Evolutionary conservation across 306 rosid species (phyloP).

Genomic region (Crataegus laevigata): DNA sequence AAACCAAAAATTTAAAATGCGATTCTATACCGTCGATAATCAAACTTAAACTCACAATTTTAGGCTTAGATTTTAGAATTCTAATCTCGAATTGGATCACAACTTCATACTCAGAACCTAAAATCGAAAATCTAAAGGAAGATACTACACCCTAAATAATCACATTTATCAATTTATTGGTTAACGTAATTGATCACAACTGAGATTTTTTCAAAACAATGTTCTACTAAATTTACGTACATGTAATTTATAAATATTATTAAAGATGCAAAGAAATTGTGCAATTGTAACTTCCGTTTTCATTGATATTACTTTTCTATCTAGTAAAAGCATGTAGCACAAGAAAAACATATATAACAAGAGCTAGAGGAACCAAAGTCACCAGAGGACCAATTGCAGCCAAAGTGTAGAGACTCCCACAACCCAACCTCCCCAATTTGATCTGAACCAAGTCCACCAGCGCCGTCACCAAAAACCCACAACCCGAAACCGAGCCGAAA

Average conservation of each 20-base stretch:
- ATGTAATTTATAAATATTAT: no score
- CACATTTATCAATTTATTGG: background rate
- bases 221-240: background rate
- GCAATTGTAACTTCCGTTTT: background rate
- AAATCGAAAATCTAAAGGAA: background rate
- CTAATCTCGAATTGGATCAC: background rate
- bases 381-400: conserved; percentile 70
- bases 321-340: conserved; percentile 64
- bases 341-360: conserved; percentile 51
- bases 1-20: no score
- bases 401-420: conserved; percentile 47
- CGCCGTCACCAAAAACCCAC: conserved; percentile 78
- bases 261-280: background rate
- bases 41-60: background rate
- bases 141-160: background rate
- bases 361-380: conserved; percentile 63
- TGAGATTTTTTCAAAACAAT: no score
- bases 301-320: conserved; percentile 4
- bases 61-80: background rate
- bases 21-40: no score
- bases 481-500: conserved; percentile 65
- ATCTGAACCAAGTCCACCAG: conserved; percentile 72
- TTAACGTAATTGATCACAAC: background rate
- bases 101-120: background rate
- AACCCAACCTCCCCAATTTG: conserved; percentile 61